phyloP scores from a whole-genome alignment of 768 basidiomycete species.

The Boletus rufocinnamomeus region DNA sequence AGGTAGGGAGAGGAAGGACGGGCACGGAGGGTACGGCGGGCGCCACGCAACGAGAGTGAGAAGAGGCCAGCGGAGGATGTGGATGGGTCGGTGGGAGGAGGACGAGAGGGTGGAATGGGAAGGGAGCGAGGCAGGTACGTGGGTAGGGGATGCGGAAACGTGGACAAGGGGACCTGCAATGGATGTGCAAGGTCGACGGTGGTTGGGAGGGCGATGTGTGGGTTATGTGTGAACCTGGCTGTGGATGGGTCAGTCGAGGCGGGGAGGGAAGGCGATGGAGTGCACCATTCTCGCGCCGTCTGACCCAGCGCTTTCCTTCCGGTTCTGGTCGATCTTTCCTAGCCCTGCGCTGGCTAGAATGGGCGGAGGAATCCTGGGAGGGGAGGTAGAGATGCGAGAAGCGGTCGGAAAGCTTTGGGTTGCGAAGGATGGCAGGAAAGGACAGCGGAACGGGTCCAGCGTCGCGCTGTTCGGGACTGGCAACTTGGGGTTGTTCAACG shows the following conservation, averaged over 20 bases:
- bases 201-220: constrained; percentile 66
- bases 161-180: constrained; percentile 47
- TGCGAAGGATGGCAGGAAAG: constrained; percentile 70
- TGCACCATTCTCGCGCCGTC: constrained; percentile 78
- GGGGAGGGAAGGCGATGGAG: constrained; percentile 6
- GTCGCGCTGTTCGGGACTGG: background rate
- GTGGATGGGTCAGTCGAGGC: constrained; percentile 6
- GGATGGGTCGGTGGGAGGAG: constrained; percentile 44
- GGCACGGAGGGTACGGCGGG: constrained; percentile 65
- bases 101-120: constrained; percentile 48
- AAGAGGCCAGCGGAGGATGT: constrained; percentile 75
- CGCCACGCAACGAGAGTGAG: constrained; percentile 74
- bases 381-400: constrained; percentile 52
- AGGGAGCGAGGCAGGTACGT: constrained; percentile 63
- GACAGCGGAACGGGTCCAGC: constrained; percentile 53
- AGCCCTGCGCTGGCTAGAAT: constrained; percentile 14
- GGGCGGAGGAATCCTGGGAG: constrained; percentile 1
- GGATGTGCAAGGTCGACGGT: constrained; percentile 54
- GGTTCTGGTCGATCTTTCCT: constrained; percentile 60
- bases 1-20: constrained; percentile 53
- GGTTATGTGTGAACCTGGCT: constrained; percentile 76
- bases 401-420: constrained; percentile 51
- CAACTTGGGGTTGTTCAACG: background rate
- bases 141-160: constrained; percentile 79
- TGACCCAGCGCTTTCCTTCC: constrained; percentile 76